Conservation (phyloP, 140 eudicot species). For the Ambrosia hybrid region DNA sequence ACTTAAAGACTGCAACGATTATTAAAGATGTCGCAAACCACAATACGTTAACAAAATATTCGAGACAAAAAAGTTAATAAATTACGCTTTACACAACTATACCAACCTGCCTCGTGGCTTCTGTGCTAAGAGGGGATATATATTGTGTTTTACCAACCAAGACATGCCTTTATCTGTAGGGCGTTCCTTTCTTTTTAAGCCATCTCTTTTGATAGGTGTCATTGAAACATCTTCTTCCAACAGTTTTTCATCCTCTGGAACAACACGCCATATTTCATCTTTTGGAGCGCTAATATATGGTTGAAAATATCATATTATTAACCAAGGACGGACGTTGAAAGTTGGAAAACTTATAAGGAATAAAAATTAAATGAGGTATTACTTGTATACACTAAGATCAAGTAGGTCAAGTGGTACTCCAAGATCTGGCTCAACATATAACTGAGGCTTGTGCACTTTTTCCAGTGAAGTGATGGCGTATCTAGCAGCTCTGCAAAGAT, state of each 20-base stretch:
- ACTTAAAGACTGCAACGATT: constrained; percentile 53
- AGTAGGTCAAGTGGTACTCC: constrained; percentile 95
- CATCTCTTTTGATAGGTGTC: constrained; percentile 73
- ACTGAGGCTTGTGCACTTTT: constrained; percentile 78
- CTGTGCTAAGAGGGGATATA: constrained; percentile 81
- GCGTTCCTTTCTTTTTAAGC: constrained; percentile 71
- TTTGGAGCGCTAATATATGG: constrained; percentile 51
- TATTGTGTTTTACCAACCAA: constrained; percentile 94
- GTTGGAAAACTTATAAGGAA: not conserved
- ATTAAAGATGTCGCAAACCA: constrained; percentile 2
- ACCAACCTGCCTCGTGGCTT: constrained; percentile 68
- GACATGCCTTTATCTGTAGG: constrained; percentile 82
- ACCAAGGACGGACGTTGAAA: not conserved
- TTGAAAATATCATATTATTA: not conserved
- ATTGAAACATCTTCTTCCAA: constrained; percentile 70
- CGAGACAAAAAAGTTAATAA: not conserved
- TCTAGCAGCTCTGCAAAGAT: constrained; percentile 58
- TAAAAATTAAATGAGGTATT: constrained; percentile 16
- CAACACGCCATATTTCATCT: constrained; percentile 40
- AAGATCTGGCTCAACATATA: constrained; percentile 78
- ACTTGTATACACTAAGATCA: constrained; percentile 91
- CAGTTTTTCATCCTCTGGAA: constrained; percentile 82
- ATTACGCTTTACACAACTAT: not conserved
- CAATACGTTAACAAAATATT: constrained; percentile 1
- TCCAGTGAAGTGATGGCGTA: constrained; percentile 71